Evolutionary conservation across 2,329 filamentous ascomycete genomes (phyloP).

Genomic region (Fusarium citri): DNA sequence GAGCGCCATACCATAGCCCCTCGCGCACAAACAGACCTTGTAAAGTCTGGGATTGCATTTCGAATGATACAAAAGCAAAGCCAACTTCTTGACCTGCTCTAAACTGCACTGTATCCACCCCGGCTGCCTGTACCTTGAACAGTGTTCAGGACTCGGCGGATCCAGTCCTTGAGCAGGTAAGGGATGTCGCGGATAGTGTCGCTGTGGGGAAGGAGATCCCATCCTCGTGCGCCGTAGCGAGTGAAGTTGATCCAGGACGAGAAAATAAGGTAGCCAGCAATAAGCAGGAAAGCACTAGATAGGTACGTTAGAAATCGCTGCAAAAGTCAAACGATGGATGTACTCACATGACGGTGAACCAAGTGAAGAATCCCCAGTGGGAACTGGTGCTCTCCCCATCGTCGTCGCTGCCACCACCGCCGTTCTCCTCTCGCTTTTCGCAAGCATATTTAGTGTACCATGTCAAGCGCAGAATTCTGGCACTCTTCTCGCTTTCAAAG

Average conservation of each 20-base stretch:
- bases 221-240: slow-evolving; percentile 92
- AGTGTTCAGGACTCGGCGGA: slow-evolving; percentile 81
- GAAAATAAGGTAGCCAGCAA: slow-evolving; percentile 93
- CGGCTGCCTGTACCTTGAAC: slow-evolving; percentile 85
- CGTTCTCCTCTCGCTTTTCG: slow-evolving; percentile 63
- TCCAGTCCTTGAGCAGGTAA: slow-evolving; percentile 91
- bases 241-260: slow-evolving; percentile 99
- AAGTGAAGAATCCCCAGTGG: slow-evolving; percentile 96
- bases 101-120: slow-evolving; percentile 95
- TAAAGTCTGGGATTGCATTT: background rate
- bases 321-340: too few relatives aligned
- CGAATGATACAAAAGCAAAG: background rate
- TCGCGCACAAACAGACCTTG: background rate
- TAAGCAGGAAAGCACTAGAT: slow-evolving; percentile 83
- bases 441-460: slow-evolving; percentile 94
- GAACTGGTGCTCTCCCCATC: slow-evolving; percentile 60
- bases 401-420: slow-evolving; percentile 49
- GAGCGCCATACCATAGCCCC: slow-evolving; percentile 39
- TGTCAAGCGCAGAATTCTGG: slow-evolving; percentile 75
- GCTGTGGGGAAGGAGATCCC: slow-evolving; percentile 93
- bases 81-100: slow-evolving; percentile 43
- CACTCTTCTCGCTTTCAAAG: slow-evolving; percentile 71
- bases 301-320: slow-evolving; percentile 38
- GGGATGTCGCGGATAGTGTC: slow-evolving; percentile 93
- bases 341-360: slow-evolving; percentile 92